Percentiles rank a stretch among this genome's conserved stretches.
Conservation (phyloP, 306 rosid genomes). For the Dryas octopetala region DNA sequence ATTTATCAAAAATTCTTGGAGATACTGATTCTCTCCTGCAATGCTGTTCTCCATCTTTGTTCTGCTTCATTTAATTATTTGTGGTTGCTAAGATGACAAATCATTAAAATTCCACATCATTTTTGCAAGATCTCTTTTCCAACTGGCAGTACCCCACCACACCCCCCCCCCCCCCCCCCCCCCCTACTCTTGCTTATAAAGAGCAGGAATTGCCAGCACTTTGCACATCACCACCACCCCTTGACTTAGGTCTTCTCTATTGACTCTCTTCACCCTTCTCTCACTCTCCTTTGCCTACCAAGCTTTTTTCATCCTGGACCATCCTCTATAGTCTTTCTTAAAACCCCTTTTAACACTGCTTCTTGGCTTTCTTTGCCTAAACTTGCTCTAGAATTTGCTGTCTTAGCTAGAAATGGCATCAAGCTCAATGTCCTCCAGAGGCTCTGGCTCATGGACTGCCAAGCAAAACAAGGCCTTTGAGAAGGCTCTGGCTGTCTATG, state of each 20-base stretch:
- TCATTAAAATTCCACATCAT: conserved; percentile 56
- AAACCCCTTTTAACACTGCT: neutral
- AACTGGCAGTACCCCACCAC: conserved; percentile 57
- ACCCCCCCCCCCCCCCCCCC: conserved; percentile 39
- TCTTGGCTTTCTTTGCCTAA: no score
- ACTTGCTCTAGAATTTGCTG: no score
- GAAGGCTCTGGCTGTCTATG: conserved; percentile 80
- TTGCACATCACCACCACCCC: conserved; percentile 31
- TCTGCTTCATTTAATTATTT: conserved; percentile 32
- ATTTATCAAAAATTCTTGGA: conserved; percentile 26
- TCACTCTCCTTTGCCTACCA: conserved; percentile 11
- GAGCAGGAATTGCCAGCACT: conserved; percentile 42
- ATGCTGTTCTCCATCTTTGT: conserved; percentile 39
- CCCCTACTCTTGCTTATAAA: conserved; percentile 53
- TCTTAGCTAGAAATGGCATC: conserved; percentile 54
- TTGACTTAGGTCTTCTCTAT: conserved; percentile 24
- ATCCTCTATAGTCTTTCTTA: neutral
- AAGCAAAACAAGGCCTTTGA: conserved; percentile 94
- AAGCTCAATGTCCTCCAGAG: conserved; percentile 60
- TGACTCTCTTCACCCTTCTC: conserved; percentile 8
- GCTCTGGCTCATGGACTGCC: conserved; percentile 72
- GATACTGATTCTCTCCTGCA: conserved; percentile 56
- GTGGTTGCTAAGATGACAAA: conserved; percentile 61
- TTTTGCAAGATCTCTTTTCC: conserved; percentile 44
- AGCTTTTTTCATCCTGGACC: neutral